These are phyloP conservation scores for Parafenestella ontariensis DNA, from an alignment of 2,329 filamentous ascomycete genomes.

Conservation along the genomic window DNA sequence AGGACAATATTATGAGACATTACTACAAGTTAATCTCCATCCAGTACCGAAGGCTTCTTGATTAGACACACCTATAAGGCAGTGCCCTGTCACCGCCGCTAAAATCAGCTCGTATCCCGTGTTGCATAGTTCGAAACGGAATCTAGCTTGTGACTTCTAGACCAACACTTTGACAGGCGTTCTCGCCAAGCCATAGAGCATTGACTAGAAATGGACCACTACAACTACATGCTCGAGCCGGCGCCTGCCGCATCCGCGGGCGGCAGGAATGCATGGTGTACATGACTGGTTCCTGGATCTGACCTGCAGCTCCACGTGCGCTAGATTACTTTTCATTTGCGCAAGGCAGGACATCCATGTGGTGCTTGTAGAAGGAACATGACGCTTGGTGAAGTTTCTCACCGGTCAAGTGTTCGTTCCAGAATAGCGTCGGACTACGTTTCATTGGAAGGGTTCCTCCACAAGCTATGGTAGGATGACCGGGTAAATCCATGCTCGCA, in stretches of 20 bases:
- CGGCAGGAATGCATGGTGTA: slow-evolving; percentile 4
- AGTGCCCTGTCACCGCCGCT: background rate
- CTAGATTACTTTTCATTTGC: background rate
- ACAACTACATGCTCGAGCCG: background rate
- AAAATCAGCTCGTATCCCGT: background rate
- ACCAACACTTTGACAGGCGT: background rate
- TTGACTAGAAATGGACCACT: background rate
- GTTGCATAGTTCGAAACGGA: background rate
- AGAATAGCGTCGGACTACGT: background rate
- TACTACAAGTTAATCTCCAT: too few species aligned
- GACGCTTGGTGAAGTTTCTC: background rate
- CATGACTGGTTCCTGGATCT: background rate
- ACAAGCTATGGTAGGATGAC: slow-evolving; percentile 3
- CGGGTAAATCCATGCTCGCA: slow-evolving; percentile 10
- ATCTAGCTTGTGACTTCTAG: background rate
- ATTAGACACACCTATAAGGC: background rate
- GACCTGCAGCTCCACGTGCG: slow-evolving; percentile 1
- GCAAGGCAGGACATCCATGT: background rate
- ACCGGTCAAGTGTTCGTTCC: background rate
- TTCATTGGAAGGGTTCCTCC: background rate
- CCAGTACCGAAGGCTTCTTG: too few species aligned
- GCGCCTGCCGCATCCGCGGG: slow-evolving; percentile 5
- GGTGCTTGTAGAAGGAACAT: background rate
- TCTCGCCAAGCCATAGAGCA: background rate
- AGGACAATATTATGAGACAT: too few species aligned